phyloP scores from a whole-genome alignment of 768 basidiomycete genomes.

The Kwoniella botswanensis region DNA sequence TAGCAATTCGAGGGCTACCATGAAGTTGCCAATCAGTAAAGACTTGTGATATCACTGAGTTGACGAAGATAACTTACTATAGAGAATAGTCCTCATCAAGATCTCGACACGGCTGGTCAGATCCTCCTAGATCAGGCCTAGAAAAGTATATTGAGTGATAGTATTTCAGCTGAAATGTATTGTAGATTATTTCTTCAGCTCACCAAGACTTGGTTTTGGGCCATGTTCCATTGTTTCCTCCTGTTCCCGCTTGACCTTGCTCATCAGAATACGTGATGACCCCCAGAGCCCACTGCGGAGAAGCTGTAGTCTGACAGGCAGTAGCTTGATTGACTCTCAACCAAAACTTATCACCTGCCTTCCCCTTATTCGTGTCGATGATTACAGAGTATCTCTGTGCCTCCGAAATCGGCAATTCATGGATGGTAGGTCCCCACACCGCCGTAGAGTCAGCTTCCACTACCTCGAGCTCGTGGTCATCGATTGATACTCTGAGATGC shows the following conservation, averaged over 20 bases:
- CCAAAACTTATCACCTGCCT: slow-evolving; percentile 31
- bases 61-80: too few relatives aligned
- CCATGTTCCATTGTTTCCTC: neutral
- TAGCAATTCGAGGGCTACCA: slow-evolving; percentile 19
- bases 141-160: neutral
- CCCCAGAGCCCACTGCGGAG: slow-evolving; percentile 19
- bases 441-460: slow-evolving; percentile 41
- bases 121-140: neutral
- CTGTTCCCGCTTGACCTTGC: too few relatives aligned
- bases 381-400: slow-evolving; percentile 42
- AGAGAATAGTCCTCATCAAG: neutral
- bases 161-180: too few relatives aligned
- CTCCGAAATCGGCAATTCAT: slow-evolving; percentile 29
- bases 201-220: neutral
- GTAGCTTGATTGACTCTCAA: slow-evolving; percentile 11
- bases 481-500: slow-evolving; percentile 21
- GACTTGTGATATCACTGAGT: too few relatives aligned
- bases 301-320: neutral
- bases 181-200: neutral
- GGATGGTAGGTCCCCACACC: slow-evolving; percentile 23
- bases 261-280: slow-evolving; percentile 25
- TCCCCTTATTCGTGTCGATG: slow-evolving; percentile 32
- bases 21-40: too few relatives aligned
- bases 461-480: slow-evolving; percentile 17
- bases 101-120: neutral